Evolutionary conservation across 345 rosid genomes (phyloP).

Genomic region (Adansonia digitata): DNA sequence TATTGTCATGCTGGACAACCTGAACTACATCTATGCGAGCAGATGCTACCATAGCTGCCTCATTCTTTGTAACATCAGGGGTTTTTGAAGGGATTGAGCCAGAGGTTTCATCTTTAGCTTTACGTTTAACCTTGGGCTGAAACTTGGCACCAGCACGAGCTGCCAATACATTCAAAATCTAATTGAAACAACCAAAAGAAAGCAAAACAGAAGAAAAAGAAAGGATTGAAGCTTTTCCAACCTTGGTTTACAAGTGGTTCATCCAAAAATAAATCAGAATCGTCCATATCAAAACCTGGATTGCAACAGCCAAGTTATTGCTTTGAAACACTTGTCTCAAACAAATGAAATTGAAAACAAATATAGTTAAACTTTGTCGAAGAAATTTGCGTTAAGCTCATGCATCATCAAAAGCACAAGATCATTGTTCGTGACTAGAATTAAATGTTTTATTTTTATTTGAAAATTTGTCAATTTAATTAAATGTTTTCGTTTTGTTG

Average conservation of each 20-base stretch:
- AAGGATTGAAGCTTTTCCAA: slow-evolving; percentile 12
- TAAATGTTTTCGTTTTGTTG: neutral
- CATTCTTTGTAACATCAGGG: neutral
- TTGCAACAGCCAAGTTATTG: neutral
- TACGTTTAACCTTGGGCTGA: slow-evolving; percentile 30
- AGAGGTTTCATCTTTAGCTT: slow-evolving; percentile 11
- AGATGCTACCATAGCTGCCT: neutral
- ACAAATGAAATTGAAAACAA: neutral
- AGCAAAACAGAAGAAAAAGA: neutral
- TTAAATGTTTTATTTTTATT: too few relatives aligned
- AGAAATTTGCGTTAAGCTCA: neutral
- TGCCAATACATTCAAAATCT: slow-evolving; percentile 17
- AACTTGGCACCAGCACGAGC: slow-evolving; percentile 36
- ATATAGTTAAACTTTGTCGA: neutral
- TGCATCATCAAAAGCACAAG: neutral
- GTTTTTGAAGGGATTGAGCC: neutral
- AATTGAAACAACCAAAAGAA: neutral
- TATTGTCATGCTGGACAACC: neutral
- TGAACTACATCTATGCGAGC: neutral
- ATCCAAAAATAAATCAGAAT: neutral
- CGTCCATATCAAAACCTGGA: slow-evolving; percentile 12
- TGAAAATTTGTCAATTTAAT: too few relatives aligned
- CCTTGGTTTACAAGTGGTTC: slow-evolving; percentile 26
- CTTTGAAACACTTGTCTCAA: neutral
- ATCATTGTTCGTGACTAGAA: neutral